Base-by-base conservation (phyloP, 2,329 filamentous ascomycete species). In the Sarocladium strictum region DNA sequence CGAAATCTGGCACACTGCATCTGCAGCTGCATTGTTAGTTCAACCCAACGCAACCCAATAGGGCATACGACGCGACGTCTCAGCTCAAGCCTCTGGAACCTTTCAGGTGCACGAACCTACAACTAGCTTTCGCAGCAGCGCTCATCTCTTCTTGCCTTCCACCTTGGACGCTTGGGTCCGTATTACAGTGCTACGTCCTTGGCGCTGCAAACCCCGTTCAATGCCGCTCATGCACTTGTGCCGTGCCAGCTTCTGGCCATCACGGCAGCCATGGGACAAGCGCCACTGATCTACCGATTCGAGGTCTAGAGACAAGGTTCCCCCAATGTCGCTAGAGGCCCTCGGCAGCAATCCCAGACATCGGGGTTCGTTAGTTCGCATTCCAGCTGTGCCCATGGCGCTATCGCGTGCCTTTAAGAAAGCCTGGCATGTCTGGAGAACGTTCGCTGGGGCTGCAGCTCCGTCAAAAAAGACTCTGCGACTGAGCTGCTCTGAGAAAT, bases 231-330 rank as follows among this genome's bases (percentile, higher is more conserved):
- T 24, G 29, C 43, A 29, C 24, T 11, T 11, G n/a, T 15, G 23
- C 7, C 9, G 9, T 38, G 12, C 35, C 12, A 38, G 35, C 35
- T 47, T 27, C 23, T 47, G 23, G 29, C 43, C 21, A 17, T 47
- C 43, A 47, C 43, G 43, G 24, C 43, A 47, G 43, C 17, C 21
- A 27, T 7, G 23, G 43, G 7, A 17, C 40, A 43, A 43, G 40
- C 21, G 40, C 43, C 43, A 47, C 24, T 47, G 43, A 47, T 47
- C 43, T 47, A 26, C 43, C 40, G 9, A 29, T 29, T 11, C 43
- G 17, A 47, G 24, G 23, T 27, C 43, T 17, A n/a, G n/a, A n/a
- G n/a, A n/a, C n/a, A n/a, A n/a, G n/a, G n/a, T n/a, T 12, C 29
- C 17, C 38, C 38, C 14, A 43, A 43, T 7, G 21, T 43, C 38